phyloP scores from a whole-genome alignment of 228 moss, liverwort and hornwort species.

The Sphagnum fallax region DNA sequence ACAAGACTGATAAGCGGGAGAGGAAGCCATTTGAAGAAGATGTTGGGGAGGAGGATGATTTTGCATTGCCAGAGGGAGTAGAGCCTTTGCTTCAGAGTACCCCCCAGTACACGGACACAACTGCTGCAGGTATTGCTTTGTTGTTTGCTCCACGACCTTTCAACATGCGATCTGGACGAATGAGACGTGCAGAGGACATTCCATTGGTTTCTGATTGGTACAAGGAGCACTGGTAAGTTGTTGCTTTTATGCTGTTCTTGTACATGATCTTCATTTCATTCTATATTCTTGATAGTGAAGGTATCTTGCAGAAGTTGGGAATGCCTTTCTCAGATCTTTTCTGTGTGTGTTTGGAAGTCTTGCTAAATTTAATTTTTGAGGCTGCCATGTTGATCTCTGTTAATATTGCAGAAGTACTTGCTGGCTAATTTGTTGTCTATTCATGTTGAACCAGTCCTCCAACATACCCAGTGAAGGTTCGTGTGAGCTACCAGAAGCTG shows the following conservation, averaged over 20 bases:
- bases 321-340: no score
- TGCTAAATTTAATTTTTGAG: neutral
- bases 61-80: constrained; percentile 84
- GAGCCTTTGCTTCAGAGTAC: constrained; percentile 75
- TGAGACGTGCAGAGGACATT: constrained; percentile 96
- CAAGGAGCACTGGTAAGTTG: constrained; percentile 86
- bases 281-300: neutral
- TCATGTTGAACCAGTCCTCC: constrained; percentile 59
- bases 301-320: no score
- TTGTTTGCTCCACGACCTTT: constrained; percentile 95
- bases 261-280: neutral
- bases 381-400: neutral
- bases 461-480: constrained; percentile 97
- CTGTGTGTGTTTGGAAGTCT: no score
- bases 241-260: no score
- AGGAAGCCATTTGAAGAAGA: constrained; percentile 69
- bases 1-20: constrained; percentile 89
- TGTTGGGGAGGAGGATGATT: constrained; percentile 89
- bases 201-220: constrained; percentile 99
- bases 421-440: constrained; percentile 1
- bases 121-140: constrained; percentile 92
- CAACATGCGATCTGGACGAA: constrained; percentile 97
- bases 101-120: constrained; percentile 94
- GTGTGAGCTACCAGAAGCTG: constrained; percentile 98
- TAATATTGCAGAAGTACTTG: neutral